Base-by-base conservation (phyloP, 2,329 filamentous ascomycete species). In the Ceratocystiopsis sp. region DNA sequence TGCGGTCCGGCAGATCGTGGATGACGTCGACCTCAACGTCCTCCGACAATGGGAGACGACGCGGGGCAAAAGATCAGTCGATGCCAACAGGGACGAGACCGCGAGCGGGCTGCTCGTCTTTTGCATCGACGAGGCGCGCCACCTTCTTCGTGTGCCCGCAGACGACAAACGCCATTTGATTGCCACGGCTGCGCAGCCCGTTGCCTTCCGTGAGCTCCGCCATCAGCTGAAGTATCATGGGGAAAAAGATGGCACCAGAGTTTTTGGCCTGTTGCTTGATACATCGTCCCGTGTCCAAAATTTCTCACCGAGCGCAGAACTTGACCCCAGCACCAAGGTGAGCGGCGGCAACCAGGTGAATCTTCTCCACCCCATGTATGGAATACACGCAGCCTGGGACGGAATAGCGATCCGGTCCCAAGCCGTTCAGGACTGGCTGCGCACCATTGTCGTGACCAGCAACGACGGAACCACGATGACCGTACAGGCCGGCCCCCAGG, bases 211-310 rank as follows among this genome's bases (percentile, higher is more conserved):
- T 18, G 37, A 39, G 18, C 32, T 43, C 1, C 37, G 42, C 7
- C 32, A 29, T 6, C 18, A 37, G 11, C 17, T 43, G 16, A 9
- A 13, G 3, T 14, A 15, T 3, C 13, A 29, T 14, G 38, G 37
- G 7, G 15, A 8, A 17, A 12, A n/a, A 13, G 35, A 2, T 7
- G 2, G 3, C 14, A 13, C 35, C 11, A 16, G 32, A 29, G 14
- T 43, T 13, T 43, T 43, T 35, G 42, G 42, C 32, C 11, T 43
- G 29, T 25, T 43, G 13, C 42, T 43, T 4, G 42, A 43, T 19
- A 43, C 42, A 5, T 39, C 37, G 13, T 43, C 37, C 6, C 29
- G 19, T 10, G 11, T 43, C 6, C 42, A 39, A 9, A 43, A 43
- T n/a, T 39, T 39, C 11, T 16, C 32, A 10, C 42, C 42, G 37